Conservation (phyloP, 2,329 filamentous ascomycete species). For the Epichloe hybrida region DNA sequence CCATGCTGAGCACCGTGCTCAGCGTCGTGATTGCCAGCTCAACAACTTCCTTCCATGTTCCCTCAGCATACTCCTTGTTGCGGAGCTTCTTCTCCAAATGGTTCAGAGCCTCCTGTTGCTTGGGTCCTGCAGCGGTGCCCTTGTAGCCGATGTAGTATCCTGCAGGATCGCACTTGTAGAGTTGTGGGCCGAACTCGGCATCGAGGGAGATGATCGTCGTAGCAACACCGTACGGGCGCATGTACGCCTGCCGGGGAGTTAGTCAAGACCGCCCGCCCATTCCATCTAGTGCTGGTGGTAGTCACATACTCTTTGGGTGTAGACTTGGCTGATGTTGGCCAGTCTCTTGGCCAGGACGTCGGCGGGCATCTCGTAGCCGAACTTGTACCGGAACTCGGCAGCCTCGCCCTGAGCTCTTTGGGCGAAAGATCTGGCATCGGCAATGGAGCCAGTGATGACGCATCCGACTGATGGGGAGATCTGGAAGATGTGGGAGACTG, state of each 20-base stretch:
- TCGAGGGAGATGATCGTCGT: conserved; percentile 92
- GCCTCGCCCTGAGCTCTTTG: conserved; percentile 90
- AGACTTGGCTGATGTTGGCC: conserved; percentile 98
- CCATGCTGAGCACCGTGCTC: conserved; percentile 92
- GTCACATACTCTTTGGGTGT: conserved; percentile 76
- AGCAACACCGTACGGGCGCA: conserved; percentile 92
- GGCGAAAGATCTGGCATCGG: conserved; percentile 86
- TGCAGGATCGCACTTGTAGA: conserved; percentile 97
- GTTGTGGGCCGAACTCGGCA: conserved; percentile 78
- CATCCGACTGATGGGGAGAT: conserved; percentile 93
- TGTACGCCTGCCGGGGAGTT: conserved; percentile 54
- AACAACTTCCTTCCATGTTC: conserved; percentile 93
- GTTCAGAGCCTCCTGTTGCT: conserved; percentile 97
- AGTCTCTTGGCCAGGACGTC: conserved; percentile 92
- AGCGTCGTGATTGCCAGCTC: conserved; percentile 91
- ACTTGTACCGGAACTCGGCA: conserved; percentile 97
- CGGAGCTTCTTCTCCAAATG: conserved; percentile 99
- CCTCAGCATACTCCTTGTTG: conserved; percentile 91
- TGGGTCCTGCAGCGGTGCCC: conserved; percentile 89
- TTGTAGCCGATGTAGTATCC: conserved; percentile 99
- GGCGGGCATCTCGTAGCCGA: conserved; percentile 98
- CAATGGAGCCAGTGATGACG: conserved; percentile 97
- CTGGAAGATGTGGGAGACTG: conserved; percentile 94
- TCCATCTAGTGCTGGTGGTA: not conserved
- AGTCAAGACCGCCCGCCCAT: not conserved